Percentiles rank a stretch among this genome's conserved stretches.
phyloP scores from a whole-genome alignment of 2,329 filamentous ascomycete species.

The Allantophomopsis lycopodina region DNA sequence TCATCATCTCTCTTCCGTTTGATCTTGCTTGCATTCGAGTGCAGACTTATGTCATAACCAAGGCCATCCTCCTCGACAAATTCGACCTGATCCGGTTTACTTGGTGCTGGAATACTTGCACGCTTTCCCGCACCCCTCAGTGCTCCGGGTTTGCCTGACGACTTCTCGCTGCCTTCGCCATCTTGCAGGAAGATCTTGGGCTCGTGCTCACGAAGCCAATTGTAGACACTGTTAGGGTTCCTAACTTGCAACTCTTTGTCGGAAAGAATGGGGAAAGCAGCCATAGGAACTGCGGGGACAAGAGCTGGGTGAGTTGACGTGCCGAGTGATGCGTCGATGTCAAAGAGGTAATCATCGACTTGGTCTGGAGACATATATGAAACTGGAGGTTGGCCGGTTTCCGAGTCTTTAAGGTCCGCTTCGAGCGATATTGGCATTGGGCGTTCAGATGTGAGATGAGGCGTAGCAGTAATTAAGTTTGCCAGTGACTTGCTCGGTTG shows the following conservation, averaged over 20 bases:
- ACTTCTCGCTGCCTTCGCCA: constrained; percentile 25
- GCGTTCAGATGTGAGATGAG: constrained; percentile 8
- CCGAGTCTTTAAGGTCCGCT: constrained; percentile 23
- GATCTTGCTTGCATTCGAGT: constrained; percentile 29
- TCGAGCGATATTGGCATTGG: constrained; percentile 13
- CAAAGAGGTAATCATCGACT: constrained; percentile 59
- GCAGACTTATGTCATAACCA: constrained; percentile 16
- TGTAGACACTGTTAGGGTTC: constrained; percentile 88
- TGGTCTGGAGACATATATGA: constrained; percentile 57
- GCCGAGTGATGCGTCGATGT: constrained; percentile 29
- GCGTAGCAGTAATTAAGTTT: constrained; percentile 9
- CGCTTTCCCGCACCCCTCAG: constrained; percentile 20
- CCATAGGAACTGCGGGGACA: constrained; percentile 17
- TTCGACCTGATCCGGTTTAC: constrained; percentile 16
- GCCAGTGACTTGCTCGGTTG: constrained; percentile 15
- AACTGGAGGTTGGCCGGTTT: constrained; percentile 38
- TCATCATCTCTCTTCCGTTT: constrained; percentile 40
- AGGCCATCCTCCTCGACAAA: constrained; percentile 21
- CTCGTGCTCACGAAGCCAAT: constrained; percentile 80
- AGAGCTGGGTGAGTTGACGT: constrained; percentile 17
- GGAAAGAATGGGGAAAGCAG: constrained; percentile 22
- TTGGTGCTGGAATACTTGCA: constrained; percentile 16
- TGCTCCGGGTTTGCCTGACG: constrained; percentile 21
- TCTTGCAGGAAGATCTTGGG: constrained; percentile 71
- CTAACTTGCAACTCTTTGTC: constrained; percentile 43